Evolutionary conservation across 176 grass and related monocot species (phyloP).

Genomic region (Aegilops longissima): DNA sequence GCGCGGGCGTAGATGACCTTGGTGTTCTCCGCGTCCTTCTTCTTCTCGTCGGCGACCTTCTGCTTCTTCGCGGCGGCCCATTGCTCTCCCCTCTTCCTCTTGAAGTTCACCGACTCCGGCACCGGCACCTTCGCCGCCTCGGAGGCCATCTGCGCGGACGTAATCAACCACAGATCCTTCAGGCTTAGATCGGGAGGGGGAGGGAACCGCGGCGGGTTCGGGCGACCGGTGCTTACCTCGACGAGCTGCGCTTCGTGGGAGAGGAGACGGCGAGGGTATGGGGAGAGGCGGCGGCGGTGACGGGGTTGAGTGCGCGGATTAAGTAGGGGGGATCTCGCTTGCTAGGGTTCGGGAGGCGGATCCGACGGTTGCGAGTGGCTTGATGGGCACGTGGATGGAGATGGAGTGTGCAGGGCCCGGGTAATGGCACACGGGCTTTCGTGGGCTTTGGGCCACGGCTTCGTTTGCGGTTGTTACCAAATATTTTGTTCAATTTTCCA

Average conservation of each 20-base stretch:
- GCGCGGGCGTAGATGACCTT: conserved; percentile 66
- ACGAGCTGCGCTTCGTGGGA: conserved; percentile 21
- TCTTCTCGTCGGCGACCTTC: conserved; percentile 44
- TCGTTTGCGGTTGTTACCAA: neutral
- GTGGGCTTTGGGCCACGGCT: neutral
- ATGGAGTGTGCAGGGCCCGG: too few species aligned
- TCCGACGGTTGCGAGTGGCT: conserved; percentile 32
- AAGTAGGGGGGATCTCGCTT: conserved; percentile 13
- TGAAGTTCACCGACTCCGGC: conserved; percentile 72
- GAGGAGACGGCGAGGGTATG: neutral
- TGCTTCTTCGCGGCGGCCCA: conserved; percentile 67
- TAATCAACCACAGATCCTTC: neutral
- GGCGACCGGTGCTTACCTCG: conserved; percentile 14
- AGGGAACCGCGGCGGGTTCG: neutral
- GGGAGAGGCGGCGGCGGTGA: conserved; percentile 15
- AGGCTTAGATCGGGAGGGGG: neutral
- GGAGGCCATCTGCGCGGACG: conserved; percentile 47
- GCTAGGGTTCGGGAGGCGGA: conserved; percentile 45
- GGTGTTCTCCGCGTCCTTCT: conserved; percentile 49
- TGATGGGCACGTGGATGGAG: neutral
- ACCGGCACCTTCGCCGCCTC: conserved; percentile 54
- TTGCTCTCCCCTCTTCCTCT: conserved; percentile 72
- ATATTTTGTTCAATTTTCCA: too few species aligned
- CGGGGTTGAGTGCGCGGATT: neutral
- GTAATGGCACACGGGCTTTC: neutral